Conservation (phyloP, 1,284 basidiomycete genomes). For the Papiliotrema fonsecae region DNA sequence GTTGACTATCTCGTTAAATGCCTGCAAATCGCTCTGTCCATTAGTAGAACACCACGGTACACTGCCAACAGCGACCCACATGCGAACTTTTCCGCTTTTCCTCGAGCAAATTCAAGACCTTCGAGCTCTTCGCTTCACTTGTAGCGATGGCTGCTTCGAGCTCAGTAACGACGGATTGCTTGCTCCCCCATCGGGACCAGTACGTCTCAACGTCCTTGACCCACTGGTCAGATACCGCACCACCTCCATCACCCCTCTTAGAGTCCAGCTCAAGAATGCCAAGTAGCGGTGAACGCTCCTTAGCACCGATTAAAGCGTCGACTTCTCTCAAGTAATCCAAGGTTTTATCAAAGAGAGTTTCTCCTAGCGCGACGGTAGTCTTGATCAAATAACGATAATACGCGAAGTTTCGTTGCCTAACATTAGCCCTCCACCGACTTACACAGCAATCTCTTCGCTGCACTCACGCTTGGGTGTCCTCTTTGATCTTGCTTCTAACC, state of each 20-base stretch:
- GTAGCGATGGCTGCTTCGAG: constrained; percentile 19
- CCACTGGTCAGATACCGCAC: constrained; percentile 6
- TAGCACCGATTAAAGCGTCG: not conserved
- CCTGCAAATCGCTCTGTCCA: constrained; percentile 18
- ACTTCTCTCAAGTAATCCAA: not conserved
- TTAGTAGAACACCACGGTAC: not conserved
- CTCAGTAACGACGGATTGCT: constrained; percentile 30
- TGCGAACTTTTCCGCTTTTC: constrained; percentile 6
- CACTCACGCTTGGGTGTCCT: constrained; percentile 24
- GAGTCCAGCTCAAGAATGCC: constrained; percentile 14
- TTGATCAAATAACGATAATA: constrained; percentile 32
- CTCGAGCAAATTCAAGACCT: constrained; percentile 10
- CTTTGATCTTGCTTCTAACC: constrained; percentile 12
- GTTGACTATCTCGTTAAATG: constrained; percentile 22
- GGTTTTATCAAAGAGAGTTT: not conserved
- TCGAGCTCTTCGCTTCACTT: constrained; percentile 2
- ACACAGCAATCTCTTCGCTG: not conserved
- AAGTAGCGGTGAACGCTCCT: not conserved
- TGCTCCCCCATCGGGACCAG: constrained; percentile 33
- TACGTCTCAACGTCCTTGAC: constrained; percentile 21
- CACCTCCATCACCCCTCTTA: constrained; percentile 19
- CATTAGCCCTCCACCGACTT: not conserved
- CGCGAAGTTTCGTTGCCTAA: constrained; percentile 36
- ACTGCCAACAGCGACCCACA: constrained; percentile 7
- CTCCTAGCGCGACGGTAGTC: not conserved